These are phyloP conservation scores for Allodekkera sacchari DNA, from an alignment of 805 yeast species.

Conservation along the genomic window DNA sequence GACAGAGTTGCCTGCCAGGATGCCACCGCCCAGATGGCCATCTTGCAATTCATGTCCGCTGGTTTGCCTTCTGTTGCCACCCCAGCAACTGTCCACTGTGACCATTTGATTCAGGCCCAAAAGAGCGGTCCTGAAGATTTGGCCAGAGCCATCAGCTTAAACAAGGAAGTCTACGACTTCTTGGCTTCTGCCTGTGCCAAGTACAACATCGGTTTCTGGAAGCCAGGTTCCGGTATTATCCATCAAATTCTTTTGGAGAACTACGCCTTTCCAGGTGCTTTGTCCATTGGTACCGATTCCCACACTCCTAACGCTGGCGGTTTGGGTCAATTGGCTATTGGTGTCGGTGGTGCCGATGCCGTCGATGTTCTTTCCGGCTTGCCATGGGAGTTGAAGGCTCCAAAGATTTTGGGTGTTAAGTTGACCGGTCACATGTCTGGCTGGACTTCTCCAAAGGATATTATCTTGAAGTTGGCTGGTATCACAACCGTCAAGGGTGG, in stretches of 20 bases:
- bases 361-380: conserved; percentile 95
- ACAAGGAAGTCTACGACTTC: conserved; percentile 94
- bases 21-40: conserved; percentile 99
- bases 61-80: conserved; percentile 82
- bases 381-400: conserved; percentile 99
- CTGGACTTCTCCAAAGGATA: conserved; percentile 97
- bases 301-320: conserved; percentile 99
- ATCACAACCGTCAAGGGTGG: conserved; percentile 94
- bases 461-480: conserved; percentile 89
- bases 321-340: conserved; percentile 95
- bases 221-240: conserved; percentile 97
- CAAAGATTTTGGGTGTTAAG: conserved; percentile 88
- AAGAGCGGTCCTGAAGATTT: conserved; percentile 85
- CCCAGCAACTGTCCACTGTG: conserved; percentile 96
- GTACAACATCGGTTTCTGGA: conserved; percentile 98
- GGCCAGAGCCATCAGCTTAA: conserved; percentile 69
- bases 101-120: conserved; percentile 95
- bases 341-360: conserved; percentile 99
- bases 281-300: conserved; percentile 97
- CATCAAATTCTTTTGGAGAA: conserved; percentile 97
- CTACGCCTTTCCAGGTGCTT: conserved; percentile 91
- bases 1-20: conserved; percentile 99
- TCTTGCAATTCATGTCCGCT: conserved; percentile 95
- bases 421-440: conserved; percentile 84
- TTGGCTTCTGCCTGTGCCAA: conserved; percentile 86